Base-by-base conservation (phyloP, 306 rosid genomes). In the Comarum palustre region DNA sequence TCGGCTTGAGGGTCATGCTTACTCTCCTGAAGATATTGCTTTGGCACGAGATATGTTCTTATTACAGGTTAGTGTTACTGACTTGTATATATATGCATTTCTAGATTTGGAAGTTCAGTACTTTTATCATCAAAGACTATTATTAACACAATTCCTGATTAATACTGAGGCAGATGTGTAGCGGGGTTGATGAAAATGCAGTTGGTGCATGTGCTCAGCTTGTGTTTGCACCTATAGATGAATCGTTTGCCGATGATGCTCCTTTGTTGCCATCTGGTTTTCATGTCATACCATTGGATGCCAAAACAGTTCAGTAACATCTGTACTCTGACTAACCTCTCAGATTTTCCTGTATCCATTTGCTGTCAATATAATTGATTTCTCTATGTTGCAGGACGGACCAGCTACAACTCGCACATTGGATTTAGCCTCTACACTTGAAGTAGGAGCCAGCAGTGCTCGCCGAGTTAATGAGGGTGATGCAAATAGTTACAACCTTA, bases 151-250 rank as follows among this genome's bases (percentile, higher is more conserved):
- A 1, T 15, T 3, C 13, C 41, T 58, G 66, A 8, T n/a, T 34
- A 34, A 39, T 71, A 4, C 14, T 17, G 39, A 67, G 73, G 74
- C 96, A 94, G 98, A 82, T 94, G 19, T 91, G 97, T 83, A 91
- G 92, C 54, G 99, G 99, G 41, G 86, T 91, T 22, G 97, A 94
- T 79, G 99, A 91, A 69, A 94, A 78, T 82, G 86, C 97, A 36
- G 79, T 89, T 55, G 99, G 99, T 41, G 78, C 96, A 6, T 94
- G 97, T 77, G 97, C 99, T 73, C 96, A 94, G 76, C 96, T 94
- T 51, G 99, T 91, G 16, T 94, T 94, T 84, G 99, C 99, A 6
- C 97, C 99, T 43, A 94, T 94, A 24, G 97, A 94, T 50, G 99
- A 94, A 80, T 89, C 97, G 0, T 94, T 94, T 81, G 97, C 97